These are phyloP conservation scores for Cucumis sativus DNA, from an alignment of 306 rosid species.

Conservation along the genomic window DNA sequence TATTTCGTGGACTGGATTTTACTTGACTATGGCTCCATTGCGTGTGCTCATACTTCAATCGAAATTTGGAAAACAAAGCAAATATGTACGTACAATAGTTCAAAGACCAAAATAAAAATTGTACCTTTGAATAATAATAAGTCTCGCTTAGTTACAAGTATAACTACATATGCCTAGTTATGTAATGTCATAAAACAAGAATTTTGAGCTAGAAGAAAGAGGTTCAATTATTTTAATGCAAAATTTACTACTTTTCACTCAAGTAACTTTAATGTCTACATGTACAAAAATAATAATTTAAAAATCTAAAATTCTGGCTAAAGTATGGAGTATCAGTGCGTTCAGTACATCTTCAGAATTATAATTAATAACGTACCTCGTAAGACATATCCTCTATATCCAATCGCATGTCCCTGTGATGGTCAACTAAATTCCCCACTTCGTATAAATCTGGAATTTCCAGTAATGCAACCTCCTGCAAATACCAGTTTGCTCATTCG, in stretches of 20 bases:
- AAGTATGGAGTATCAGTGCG: neutral
- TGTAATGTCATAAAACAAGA: neutral
- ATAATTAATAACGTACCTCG: constrained; percentile 41
- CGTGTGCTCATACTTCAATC: neutral
- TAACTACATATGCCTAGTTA: neutral
- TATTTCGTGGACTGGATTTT: no score
- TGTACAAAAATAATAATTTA: neutral
- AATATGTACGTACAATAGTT: neutral
- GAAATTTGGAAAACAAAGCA: neutral
- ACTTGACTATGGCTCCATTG: no score
- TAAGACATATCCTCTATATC: constrained; percentile 98
- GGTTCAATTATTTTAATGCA: neutral
- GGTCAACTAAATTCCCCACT: constrained; percentile 48
- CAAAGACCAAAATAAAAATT: neutral
- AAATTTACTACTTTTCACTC: neutral
- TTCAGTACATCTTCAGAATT: neutral
- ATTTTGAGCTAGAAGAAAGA: neutral
- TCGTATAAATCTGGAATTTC: constrained; percentile 45
- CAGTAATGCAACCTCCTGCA: constrained; percentile 75
- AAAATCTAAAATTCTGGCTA: neutral
- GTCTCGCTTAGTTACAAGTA: neutral
- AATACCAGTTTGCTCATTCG: constrained; percentile 5
- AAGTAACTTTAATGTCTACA: neutral
- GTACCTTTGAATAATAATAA: neutral
- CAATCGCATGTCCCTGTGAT: constrained; percentile 90